Evolutionary conservation across 306 rosid genomes (phyloP).

Genomic region (Comarum palustre): DNA sequence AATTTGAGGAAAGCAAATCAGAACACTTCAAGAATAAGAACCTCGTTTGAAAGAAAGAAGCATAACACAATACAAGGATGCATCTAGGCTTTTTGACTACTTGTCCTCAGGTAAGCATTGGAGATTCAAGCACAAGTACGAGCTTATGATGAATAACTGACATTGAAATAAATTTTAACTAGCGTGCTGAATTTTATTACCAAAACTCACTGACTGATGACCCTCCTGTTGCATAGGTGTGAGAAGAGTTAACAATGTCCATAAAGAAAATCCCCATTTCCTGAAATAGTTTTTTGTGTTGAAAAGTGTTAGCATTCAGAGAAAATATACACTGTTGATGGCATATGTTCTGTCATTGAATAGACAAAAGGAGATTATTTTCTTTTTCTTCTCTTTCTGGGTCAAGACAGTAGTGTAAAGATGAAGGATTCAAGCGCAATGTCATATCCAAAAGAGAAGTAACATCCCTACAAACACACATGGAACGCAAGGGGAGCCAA

Average conservation of each 20-base stretch:
- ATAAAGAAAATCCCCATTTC: constrained; percentile 74
- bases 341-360: too few relatives aligned
- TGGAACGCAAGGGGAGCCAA: not conserved
- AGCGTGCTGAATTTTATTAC: constrained; percentile 35
- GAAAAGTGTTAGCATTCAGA: constrained; percentile 7
- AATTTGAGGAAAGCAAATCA: constrained; percentile 11
- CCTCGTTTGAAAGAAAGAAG: constrained; percentile 9
- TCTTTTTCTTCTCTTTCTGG: not conserved
- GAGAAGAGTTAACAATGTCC: constrained; percentile 81
- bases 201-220: constrained; percentile 76
- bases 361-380: not conserved
- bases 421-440: not conserved
- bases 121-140: constrained; percentile 17
- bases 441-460: not conserved
- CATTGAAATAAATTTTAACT: constrained; percentile 10
- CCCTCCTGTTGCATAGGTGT: constrained; percentile 98
- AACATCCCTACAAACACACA: not conserved
- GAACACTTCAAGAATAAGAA: not conserved
- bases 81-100: constrained; percentile 3
- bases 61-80: constrained; percentile 1
- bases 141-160: constrained; percentile 16
- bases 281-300: constrained; percentile 33
- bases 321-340: not conserved
- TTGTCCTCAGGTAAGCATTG: not conserved
- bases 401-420: not conserved